These are phyloP conservation scores for Podospora bellae-mahoneyi DNA, from an alignment of 495 filamentous ascomycete genomes.

Conservation along the genomic window DNA sequence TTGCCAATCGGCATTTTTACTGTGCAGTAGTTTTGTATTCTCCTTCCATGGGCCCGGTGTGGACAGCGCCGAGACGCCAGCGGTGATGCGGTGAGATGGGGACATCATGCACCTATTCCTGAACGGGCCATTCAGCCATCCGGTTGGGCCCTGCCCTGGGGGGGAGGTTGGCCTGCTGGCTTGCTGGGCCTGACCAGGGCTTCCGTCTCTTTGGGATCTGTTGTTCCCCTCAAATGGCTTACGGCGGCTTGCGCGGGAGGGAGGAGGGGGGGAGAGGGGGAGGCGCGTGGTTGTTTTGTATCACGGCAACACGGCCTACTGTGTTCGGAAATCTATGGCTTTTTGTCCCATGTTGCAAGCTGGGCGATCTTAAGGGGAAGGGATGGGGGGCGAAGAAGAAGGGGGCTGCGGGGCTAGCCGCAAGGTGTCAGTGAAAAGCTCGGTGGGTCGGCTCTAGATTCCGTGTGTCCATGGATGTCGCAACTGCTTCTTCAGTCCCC, in stretches of 20 bases:
- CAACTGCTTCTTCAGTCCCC: background rate
- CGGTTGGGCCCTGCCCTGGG: background rate
- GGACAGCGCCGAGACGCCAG: background rate
- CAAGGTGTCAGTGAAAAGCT: background rate
- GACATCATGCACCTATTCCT: background rate
- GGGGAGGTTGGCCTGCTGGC: background rate
- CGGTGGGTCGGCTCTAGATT: constrained; percentile 1
- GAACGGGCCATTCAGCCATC: background rate
- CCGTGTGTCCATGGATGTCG: constrained; percentile 3
- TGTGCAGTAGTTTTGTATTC: background rate
- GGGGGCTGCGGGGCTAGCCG: background rate
- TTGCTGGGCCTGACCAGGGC: background rate
- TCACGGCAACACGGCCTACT: background rate
- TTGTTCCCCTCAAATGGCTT: constrained; percentile 1
- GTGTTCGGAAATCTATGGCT: background rate
- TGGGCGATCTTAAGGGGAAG: background rate
- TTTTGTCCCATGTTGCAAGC: background rate
- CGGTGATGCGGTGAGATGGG: background rate
- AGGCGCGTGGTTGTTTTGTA: background rate
- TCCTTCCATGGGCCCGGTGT: constrained; percentile 7
- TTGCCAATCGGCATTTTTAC: constrained; percentile 11
- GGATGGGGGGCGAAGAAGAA: background rate
- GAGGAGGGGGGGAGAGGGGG: background rate
- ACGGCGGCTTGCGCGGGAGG: constrained; percentile 9
- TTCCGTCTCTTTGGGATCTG: background rate